Evolutionary conservation across 2,329 filamentous ascomycete species (phyloP).

Genomic region (Penicillium sclerotiorum): DNA sequence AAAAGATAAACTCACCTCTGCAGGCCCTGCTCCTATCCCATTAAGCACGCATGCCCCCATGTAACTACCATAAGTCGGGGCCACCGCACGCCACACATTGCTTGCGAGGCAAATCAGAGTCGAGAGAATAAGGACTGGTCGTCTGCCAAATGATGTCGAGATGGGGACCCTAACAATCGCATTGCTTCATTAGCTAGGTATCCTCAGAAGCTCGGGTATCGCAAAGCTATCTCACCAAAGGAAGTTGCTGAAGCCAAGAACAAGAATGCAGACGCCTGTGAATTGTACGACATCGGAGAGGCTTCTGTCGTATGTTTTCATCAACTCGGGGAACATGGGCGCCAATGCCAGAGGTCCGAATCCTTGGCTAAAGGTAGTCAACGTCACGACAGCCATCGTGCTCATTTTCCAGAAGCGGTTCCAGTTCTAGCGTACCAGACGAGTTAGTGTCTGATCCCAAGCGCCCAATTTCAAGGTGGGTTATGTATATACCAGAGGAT

Average conservation of each 20-base stretch:
- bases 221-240: conserved; percentile 51
- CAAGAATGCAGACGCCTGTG: conserved; percentile 59
- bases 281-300: conserved; percentile 59
- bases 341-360: conserved; percentile 59
- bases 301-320: conserved; percentile 57
- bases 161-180: conserved; percentile 54
- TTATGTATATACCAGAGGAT: conserved; percentile 43
- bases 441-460: background rate
- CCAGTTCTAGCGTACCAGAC: conserved; percentile 46
- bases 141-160: conserved; percentile 57
- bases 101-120: conserved; percentile 56
- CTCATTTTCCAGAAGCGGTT: conserved; percentile 51
- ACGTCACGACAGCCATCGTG: conserved; percentile 50
- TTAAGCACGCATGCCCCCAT: conserved; percentile 66
- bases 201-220: background rate
- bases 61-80: conserved; percentile 62
- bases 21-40: conserved; percentile 64
- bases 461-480: too few species aligned
- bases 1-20: conserved; percentile 47
- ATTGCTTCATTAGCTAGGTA: background rate
- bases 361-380: conserved; percentile 56
- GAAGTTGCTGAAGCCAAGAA: conserved; percentile 63
- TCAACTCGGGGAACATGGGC: conserved; percentile 63
- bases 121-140: conserved; percentile 57
- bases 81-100: conserved; percentile 61